phyloP scores from a whole-genome alignment of 371 early-diverging fungal genomes.

The Mortierella sp. region DNA sequence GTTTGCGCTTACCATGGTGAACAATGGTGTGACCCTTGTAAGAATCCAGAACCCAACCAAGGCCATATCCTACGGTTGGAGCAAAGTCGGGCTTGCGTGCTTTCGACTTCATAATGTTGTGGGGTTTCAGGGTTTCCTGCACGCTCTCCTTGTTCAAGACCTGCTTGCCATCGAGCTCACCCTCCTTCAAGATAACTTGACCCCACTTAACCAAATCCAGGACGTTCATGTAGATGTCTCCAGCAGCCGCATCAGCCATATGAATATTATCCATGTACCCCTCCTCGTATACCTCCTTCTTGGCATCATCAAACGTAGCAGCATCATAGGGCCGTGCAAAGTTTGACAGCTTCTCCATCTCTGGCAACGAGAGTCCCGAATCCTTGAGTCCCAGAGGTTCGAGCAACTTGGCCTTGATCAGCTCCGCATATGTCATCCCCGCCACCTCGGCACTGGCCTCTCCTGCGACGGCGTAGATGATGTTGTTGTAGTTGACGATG shows the following conservation, averaged over 20 bases:
- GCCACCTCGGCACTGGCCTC: slow-evolving; percentile 21
- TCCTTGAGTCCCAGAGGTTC: slow-evolving; percentile 10
- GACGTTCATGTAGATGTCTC: slow-evolving; percentile 29
- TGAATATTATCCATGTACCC: slow-evolving; percentile 4
- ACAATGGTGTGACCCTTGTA: slow-evolving; percentile 26
- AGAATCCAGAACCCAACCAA: slow-evolving; percentile 13
- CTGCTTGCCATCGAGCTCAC: slow-evolving; percentile 25
- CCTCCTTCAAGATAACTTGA: slow-evolving; percentile 7
- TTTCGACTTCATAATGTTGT: not conserved
- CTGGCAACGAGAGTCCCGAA: slow-evolving; percentile 11
- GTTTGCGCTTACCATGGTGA: slow-evolving; percentile 15
- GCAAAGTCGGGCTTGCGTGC: slow-evolving; percentile 13
- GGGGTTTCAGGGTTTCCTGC: slow-evolving; percentile 14
- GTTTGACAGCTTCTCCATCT: slow-evolving; percentile 11
- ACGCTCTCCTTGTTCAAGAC: slow-evolving; percentile 26
- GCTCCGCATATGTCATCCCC: slow-evolving; percentile 6
- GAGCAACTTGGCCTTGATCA: slow-evolving; percentile 14
- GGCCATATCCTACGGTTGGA: not conserved
- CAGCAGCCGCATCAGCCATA: slow-evolving; percentile 20
- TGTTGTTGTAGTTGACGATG: slow-evolving; percentile 16
- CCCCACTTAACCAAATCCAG: slow-evolving; percentile 29
- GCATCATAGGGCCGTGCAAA: slow-evolving; percentile 12
- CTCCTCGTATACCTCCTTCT: not conserved
- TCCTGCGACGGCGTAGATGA: slow-evolving; percentile 15
- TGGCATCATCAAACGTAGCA: not conserved